These are phyloP conservation scores for Crotalaria pallida DNA, from an alignment of 306 rosid genomes.

Conservation along the genomic window DNA sequence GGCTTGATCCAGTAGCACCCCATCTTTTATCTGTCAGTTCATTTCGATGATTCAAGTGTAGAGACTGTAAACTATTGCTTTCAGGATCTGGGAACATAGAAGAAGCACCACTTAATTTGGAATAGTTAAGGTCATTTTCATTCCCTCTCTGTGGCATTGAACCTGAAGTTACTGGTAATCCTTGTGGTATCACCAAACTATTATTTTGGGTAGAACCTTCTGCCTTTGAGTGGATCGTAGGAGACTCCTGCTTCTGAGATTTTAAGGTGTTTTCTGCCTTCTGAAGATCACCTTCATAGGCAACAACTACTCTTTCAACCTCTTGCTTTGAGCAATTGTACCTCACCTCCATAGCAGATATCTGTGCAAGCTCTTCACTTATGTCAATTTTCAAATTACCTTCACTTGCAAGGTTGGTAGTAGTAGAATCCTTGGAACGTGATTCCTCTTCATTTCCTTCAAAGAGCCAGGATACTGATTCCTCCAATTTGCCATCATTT, in stretches of 20 bases:
- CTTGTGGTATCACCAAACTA: conserved; percentile 38
- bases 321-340: conserved; percentile 73
- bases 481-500: conserved; percentile 69
- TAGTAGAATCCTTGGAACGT: conserved; percentile 25
- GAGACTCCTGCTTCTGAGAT: conserved; percentile 49
- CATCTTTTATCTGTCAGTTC: conserved; percentile 49
- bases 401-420: conserved; percentile 27
- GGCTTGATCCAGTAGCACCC: conserved; percentile 48
- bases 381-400: conserved; percentile 72
- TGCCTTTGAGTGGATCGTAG: conserved; percentile 31
- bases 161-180: conserved; percentile 27
- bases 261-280: conserved; percentile 56
- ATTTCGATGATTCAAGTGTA: conserved; percentile 42
- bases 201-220: conserved; percentile 48
- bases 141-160: conserved; percentile 52
- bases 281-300: conserved; percentile 79
- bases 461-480: conserved; percentile 66
- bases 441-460: conserved; percentile 53
- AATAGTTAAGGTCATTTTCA: conserved; percentile 56
- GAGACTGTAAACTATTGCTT: conserved; percentile 33
- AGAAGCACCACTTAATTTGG: conserved; percentile 35
- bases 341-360: conserved; percentile 47
- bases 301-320: conserved; percentile 70
- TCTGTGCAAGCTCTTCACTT: conserved; percentile 59
- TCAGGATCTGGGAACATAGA: conserved; percentile 42